Conservation (phyloP, 2,329 filamentous ascomycete species). For the Phoma sp. region DNA sequence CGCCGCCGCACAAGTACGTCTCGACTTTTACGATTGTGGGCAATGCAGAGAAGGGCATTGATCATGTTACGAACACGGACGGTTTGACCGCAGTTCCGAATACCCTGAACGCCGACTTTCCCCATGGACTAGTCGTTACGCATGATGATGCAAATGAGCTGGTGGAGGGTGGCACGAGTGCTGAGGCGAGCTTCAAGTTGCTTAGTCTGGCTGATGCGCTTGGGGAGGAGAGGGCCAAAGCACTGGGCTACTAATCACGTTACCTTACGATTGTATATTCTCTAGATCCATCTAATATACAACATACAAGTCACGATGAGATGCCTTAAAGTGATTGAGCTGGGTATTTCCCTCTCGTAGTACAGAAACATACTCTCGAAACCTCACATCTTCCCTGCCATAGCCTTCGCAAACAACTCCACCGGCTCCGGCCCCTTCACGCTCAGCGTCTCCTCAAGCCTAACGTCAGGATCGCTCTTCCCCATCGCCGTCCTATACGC, state of each 20-base stretch:
- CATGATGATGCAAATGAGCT: conserved; percentile 64
- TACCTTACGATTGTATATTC: no score
- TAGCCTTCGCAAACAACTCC: conserved; percentile 30
- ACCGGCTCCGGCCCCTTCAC: conserved; percentile 34
- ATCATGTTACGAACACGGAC: conserved; percentile 63
- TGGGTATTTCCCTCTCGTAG: no score
- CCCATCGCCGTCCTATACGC: conserved; percentile 60
- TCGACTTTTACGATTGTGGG: conserved; percentile 58
- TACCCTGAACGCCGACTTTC: conserved; percentile 49
- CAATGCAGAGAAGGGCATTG: conserved; percentile 53
- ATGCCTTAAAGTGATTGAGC: no score
- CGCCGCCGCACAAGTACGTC: conserved; percentile 59
- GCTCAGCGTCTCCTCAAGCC: conserved; percentile 35
- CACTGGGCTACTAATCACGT: conserved; percentile 27
- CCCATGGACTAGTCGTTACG: conserved; percentile 57
- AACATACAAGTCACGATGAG: no score
- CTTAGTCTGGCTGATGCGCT: conserved; percentile 39
- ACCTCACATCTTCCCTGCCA: conserved; percentile 34
- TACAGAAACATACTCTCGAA: no score
- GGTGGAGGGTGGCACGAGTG: conserved; percentile 54
- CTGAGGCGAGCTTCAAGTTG: conserved; percentile 61
- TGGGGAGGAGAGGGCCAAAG: conserved; percentile 29
- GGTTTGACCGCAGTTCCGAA: conserved; percentile 59
- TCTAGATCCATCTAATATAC: no score
- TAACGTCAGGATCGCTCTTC: conserved; percentile 59